Evolutionary conservation across 2,329 filamentous ascomycete species (phyloP).

Genomic region (Cryphonectria radicalis): DNA sequence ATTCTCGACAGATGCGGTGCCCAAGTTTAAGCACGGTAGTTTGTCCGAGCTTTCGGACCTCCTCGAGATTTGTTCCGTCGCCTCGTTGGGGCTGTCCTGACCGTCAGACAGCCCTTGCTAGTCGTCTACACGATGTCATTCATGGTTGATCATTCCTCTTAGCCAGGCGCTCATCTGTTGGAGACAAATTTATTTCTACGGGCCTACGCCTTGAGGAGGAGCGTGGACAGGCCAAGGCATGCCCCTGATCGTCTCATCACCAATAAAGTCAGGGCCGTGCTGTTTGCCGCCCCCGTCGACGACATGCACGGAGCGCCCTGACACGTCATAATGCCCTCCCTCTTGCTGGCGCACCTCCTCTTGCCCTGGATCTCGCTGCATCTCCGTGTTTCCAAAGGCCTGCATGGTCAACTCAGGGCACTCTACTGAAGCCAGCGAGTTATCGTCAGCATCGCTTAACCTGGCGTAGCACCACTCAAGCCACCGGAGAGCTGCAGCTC

Average conservation of each 20-base stretch:
- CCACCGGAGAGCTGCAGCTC: conserved; percentile 29
- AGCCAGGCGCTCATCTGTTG: not conserved
- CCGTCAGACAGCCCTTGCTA: not conserved
- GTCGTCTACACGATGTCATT: not conserved
- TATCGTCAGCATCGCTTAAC: conserved; percentile 19
- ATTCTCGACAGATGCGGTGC: not conserved
- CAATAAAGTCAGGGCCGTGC: not conserved
- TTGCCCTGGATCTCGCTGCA: not conserved
- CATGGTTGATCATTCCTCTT: not conserved
- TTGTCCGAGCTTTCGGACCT: not conserved
- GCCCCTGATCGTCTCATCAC: not conserved
- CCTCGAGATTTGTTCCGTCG: not conserved
- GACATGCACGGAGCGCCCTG: conserved; percentile 9
- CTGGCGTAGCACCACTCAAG: conserved; percentile 23
- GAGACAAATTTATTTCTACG: not conserved
- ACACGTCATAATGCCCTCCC: not conserved
- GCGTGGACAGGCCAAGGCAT: not conserved
- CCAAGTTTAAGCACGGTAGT: not conserved
- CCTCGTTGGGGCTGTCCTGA: not conserved
- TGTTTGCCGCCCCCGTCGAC: not conserved
- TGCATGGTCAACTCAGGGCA: not conserved
- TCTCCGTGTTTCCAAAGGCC: not conserved
- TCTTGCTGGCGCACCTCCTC: not conserved
- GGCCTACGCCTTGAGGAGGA: not conserved
- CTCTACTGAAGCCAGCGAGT: not conserved